Evolutionary conservation across 164 flowering plant species (phyloP).

Genomic region (Annona squamosa): DNA sequence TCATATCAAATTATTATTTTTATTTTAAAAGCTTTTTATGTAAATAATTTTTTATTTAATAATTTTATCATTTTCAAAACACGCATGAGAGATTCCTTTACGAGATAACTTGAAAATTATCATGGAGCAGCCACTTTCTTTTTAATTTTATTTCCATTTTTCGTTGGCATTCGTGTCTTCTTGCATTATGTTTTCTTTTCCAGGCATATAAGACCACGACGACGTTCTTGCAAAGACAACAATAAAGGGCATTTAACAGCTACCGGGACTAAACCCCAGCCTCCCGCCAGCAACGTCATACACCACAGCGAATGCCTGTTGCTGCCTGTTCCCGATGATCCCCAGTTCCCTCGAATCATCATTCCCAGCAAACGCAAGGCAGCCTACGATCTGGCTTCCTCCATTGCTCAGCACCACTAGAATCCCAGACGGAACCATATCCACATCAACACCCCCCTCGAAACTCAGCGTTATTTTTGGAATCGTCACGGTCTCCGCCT

Average conservation of each 20-base stretch:
- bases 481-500: not conserved
- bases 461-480: conserved; percentile 5
- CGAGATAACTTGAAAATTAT: too few species aligned
- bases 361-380: conserved; percentile 32
- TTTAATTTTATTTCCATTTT: too few species aligned
- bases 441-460: conserved; percentile 15
- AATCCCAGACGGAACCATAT: conserved; percentile 19
- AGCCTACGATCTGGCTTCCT: conserved; percentile 14
- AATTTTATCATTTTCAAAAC: too few species aligned
- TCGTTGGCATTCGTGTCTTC: too few species aligned
- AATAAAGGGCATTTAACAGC: not conserved
- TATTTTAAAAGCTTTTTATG: too few species aligned
- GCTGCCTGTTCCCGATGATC: conserved; percentile 13
- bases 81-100: too few species aligned
- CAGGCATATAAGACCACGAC: too few species aligned
- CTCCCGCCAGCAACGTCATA: conserved; percentile 3
- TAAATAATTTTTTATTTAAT: too few species aligned
- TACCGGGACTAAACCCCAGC: conserved; percentile 11
- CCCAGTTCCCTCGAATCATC: not conserved
- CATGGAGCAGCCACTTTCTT: too few species aligned
- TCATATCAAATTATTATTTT: too few species aligned
- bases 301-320: conserved; percentile 6
- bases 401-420: conserved; percentile 6
- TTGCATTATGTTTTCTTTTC: too few species aligned
- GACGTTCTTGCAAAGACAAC: too few species aligned